These are phyloP conservation scores for Tolypocladium album DNA, from an alignment of 2,329 filamentous ascomycete genomes.

Conservation along the genomic window DNA sequence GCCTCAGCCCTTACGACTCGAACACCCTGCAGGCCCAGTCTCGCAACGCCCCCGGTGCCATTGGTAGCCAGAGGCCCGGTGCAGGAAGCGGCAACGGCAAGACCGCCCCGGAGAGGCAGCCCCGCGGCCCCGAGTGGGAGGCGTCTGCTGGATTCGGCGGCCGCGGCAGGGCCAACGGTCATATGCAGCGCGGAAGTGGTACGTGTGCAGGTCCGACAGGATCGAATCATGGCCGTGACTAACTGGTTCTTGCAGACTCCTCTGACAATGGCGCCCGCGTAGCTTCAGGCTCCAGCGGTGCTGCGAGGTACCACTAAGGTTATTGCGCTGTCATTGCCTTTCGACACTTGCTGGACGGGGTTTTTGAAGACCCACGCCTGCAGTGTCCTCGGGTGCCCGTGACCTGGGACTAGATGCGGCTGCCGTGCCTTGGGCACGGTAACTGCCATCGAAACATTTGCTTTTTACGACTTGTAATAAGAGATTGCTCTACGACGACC, in stretches of 20 bases:
- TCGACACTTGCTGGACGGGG: background rate
- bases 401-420: background rate
- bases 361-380: background rate
- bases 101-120: constrained; percentile 49
- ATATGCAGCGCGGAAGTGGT: constrained; percentile 52
- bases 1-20: constrained; percentile 40
- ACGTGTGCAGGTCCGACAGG: constrained; percentile 16
- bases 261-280: constrained; percentile 31
- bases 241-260: constrained; percentile 22
- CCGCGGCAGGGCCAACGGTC: constrained; percentile 46
- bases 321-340: background rate
- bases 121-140: constrained; percentile 55
- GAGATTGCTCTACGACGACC: constrained; percentile 11
- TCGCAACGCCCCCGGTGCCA: constrained; percentile 46
- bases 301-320: constrained; percentile 25
- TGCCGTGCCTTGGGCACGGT: background rate
- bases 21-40: constrained; percentile 23
- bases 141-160: constrained; percentile 38
- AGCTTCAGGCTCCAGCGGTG: constrained; percentile 20
- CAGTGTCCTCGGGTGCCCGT: background rate
- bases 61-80: constrained; percentile 53
- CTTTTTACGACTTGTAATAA: constrained; percentile 27
- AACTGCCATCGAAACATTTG: constrained; percentile 12
- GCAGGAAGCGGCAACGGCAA: constrained; percentile 31
- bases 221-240: constrained; percentile 1